These are phyloP conservation scores for Erigeron canadensis DNA, from an alignment of 129 eudicot species.

Conservation along the genomic window DNA sequence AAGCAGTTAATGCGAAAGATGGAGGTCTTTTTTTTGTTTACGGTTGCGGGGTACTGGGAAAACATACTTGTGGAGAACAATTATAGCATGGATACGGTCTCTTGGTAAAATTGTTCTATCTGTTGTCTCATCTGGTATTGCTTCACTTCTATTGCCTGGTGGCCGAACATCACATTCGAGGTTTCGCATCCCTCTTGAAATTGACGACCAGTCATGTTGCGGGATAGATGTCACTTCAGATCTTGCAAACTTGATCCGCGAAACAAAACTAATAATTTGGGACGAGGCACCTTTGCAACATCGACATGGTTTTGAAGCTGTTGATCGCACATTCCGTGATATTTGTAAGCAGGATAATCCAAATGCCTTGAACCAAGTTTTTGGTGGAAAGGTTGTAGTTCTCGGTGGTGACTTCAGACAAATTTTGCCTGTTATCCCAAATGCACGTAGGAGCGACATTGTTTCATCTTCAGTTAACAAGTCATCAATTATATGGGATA, in stretches of 20 bases:
- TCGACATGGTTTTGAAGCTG: constrained; percentile 2
- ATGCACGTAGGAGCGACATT: background rate
- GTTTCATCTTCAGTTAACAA: background rate
- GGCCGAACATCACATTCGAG: background rate
- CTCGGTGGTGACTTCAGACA: background rate
- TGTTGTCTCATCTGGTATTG: background rate
- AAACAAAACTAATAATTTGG: background rate
- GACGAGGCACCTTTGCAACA: constrained; percentile 11
- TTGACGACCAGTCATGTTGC: background rate
- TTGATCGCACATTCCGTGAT: background rate
- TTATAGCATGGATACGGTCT: background rate
- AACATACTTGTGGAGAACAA: background rate
- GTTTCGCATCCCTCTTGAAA: background rate
- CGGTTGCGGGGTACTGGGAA: constrained; percentile 1
- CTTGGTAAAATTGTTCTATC: background rate
- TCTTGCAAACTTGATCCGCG: background rate
- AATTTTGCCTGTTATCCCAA: background rate
- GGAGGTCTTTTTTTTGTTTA: background rate
- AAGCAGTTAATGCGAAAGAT: background rate
- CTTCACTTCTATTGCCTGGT: background rate
- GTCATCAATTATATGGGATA: background rate
- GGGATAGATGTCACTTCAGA: background rate
- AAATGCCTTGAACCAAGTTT: background rate
- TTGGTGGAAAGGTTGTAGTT: background rate
- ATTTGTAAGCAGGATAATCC: background rate